phyloP scores from a whole-genome alignment of 2,329 filamentous ascomycete genomes.

The Diaporthe batatas region DNA sequence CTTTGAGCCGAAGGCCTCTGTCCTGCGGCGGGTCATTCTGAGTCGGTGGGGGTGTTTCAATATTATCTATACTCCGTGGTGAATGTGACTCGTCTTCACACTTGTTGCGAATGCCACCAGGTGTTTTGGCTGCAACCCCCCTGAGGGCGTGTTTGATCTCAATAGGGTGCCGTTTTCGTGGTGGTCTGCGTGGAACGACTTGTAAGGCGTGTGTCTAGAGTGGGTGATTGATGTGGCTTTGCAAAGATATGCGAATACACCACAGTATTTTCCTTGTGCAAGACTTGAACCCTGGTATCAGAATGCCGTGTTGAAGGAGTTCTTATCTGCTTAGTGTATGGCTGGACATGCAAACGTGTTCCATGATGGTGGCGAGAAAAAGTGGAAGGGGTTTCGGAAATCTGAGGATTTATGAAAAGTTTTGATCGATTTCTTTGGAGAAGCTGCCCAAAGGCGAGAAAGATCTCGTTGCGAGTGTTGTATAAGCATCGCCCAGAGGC shows the following conservation, averaged over 20 bases:
- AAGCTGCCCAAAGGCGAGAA: background rate
- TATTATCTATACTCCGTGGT: too few relatives aligned
- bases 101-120: background rate
- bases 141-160: background rate
- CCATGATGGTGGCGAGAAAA: background rate
- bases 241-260: background rate
- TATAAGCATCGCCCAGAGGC: background rate
- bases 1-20: conserved; percentile 21
- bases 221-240: too few relatives aligned
- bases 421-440: background rate
- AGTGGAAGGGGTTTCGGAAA: too few relatives aligned
- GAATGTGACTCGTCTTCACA: background rate
- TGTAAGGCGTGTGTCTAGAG: too few relatives aligned
- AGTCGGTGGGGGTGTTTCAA: background rate
- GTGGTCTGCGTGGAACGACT: background rate
- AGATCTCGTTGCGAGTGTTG: background rate
- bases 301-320: background rate
- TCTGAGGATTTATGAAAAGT: background rate
- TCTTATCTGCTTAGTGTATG: too few relatives aligned
- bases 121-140: background rate
- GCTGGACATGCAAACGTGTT: background rate
- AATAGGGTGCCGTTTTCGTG: background rate
- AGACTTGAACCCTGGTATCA: too few relatives aligned
- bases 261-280: too few relatives aligned
- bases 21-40: conserved; percentile 17